phyloP scores from a whole-genome alignment of 148 eudicot genomes.

The Amaranthus hypochondriacus region DNA sequence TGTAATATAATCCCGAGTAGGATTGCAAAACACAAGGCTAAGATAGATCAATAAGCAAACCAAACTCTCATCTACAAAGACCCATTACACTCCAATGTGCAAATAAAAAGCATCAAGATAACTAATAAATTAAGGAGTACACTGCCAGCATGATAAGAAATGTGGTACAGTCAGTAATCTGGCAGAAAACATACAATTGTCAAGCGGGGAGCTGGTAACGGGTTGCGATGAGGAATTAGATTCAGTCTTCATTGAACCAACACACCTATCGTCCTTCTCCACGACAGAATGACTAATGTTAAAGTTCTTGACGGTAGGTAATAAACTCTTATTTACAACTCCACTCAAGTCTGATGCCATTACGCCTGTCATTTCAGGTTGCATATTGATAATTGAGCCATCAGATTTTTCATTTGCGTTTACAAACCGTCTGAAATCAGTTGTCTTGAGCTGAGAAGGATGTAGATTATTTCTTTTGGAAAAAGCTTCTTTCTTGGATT shows the following conservation, averaged over 20 bases:
- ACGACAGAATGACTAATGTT: conserved; percentile 33
- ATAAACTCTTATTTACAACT: conserved; percentile 36
- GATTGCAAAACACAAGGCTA: neutral
- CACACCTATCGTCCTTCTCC: conserved; percentile 50
- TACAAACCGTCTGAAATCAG: conserved; percentile 47
- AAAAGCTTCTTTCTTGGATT: conserved; percentile 57
- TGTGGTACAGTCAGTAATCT: neutral
- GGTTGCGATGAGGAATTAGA: conserved; percentile 43
- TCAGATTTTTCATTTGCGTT: conserved; percentile 55
- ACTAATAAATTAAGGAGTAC: neutral
- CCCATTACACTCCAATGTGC: neutral
- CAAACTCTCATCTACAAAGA: neutral
- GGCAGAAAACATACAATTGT: conserved; percentile 53
- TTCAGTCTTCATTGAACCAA: conserved; percentile 41
- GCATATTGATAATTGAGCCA: conserved; percentile 34
- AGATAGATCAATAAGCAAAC: neutral
- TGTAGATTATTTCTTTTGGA: conserved; percentile 48
- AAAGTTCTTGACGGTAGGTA: conserved; percentile 43
- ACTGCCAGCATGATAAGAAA: neutral
- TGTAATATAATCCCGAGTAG: neutral
- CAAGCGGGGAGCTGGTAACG: conserved; percentile 43
- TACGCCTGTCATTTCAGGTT: conserved; percentile 38
- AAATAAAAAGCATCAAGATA: neutral
- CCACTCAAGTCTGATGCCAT: conserved; percentile 39
- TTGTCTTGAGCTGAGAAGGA: conserved; percentile 45